phyloP scores from a whole-genome alignment of 2,329 filamentous ascomycete genomes.

The Pseudomassariella vexata region DNA sequence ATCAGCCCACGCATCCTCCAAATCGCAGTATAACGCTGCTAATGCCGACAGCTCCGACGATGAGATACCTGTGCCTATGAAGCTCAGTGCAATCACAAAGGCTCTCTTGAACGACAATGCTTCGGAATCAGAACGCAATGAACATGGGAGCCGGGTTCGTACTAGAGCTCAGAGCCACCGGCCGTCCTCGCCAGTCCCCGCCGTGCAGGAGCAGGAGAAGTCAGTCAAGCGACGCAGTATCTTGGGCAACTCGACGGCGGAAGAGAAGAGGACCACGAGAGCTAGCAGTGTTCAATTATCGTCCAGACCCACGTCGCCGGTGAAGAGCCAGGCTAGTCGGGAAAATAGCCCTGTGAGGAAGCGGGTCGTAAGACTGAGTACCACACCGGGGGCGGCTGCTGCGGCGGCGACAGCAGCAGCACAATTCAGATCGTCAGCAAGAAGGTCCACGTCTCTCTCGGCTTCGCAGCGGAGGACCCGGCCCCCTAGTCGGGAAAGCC shows the following conservation, averaged over 20 bases:
- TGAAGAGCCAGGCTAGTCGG: slow-evolving; percentile 31
- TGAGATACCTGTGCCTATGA: slow-evolving; percentile 85
- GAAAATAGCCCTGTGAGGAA: slow-evolving; percentile 50
- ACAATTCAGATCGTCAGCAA: slow-evolving; percentile 29
- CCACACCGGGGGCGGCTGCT: slow-evolving; percentile 32
- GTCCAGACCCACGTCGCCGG: slow-evolving; percentile 37
- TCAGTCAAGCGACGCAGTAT: slow-evolving; percentile 41
- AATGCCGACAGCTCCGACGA: slow-evolving; percentile 85
- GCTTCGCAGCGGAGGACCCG: slow-evolving; percentile 26
- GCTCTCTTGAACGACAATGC: slow-evolving; percentile 67
- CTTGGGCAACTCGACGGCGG: slow-evolving; percentile 37
- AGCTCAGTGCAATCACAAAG: slow-evolving; percentile 88
- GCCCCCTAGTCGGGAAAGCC: slow-evolving; percentile 34
- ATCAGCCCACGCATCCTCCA: slow-evolving; percentile 22
- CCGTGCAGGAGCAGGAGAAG: slow-evolving; percentile 17
- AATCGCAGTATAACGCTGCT: slow-evolving; percentile 43
- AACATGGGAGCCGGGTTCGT: slow-evolving; percentile 30
- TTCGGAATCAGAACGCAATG: slow-evolving; percentile 40
- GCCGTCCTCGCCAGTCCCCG: slow-evolving; percentile 31
- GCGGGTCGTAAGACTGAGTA: slow-evolving; percentile 52
- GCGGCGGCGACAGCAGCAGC: slow-evolving; percentile 31
- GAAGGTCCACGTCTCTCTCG: slow-evolving; percentile 47
- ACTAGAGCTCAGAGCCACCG: slow-evolving; percentile 36
- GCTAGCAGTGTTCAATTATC: slow-evolving; percentile 42
- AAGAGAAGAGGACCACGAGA: slow-evolving; percentile 39